Conservation (phyloP, 2,329 filamentous ascomycete genomes). For the Alternaria sp. region DNA sequence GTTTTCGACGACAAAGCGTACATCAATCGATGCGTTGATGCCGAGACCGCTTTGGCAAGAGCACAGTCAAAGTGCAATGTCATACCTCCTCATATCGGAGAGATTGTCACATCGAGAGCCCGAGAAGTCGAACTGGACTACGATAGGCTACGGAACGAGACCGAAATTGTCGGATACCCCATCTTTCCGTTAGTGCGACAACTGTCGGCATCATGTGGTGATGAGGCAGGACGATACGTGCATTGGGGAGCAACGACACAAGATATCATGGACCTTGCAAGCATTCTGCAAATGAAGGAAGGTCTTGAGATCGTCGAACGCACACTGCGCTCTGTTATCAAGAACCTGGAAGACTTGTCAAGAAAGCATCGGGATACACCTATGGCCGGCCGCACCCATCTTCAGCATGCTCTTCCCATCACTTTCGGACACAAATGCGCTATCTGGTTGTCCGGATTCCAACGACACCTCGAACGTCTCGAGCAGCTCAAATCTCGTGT, state of each 20-base stretch:
- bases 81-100: slow-evolving; percentile 56
- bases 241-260: slow-evolving; percentile 69
- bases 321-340: slow-evolving; percentile 56
- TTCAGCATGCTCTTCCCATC: slow-evolving; percentile 65
- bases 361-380: slow-evolving; percentile 61
- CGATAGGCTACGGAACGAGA: slow-evolving; percentile 56
- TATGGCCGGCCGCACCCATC: slow-evolving; percentile 66
- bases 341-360: slow-evolving; percentile 55
- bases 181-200: slow-evolving; percentile 63
- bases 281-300: slow-evolving; percentile 62
- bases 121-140: slow-evolving; percentile 52
- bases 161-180: slow-evolving; percentile 64
- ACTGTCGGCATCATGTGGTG: slow-evolving; percentile 52
- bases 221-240: slow-evolving; percentile 57
- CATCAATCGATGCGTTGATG: slow-evolving; percentile 59
- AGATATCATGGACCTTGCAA: slow-evolving; percentile 67
- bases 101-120: slow-evolving; percentile 44
- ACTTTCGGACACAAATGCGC: slow-evolving; percentile 68
- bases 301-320: slow-evolving; percentile 60
- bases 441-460: slow-evolving; percentile 62
- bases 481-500: slow-evolving; percentile 57
- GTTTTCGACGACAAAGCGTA: slow-evolving; percentile 62
- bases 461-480: slow-evolving; percentile 60
- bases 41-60: slow-evolving; percentile 62
- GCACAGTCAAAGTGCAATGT: slow-evolving; percentile 60